Evolutionary conservation across 441 rosid species (phyloP), one percentile per base, ranked within the genome.

Genomic region (Gossypium gossypioides): DNA sequence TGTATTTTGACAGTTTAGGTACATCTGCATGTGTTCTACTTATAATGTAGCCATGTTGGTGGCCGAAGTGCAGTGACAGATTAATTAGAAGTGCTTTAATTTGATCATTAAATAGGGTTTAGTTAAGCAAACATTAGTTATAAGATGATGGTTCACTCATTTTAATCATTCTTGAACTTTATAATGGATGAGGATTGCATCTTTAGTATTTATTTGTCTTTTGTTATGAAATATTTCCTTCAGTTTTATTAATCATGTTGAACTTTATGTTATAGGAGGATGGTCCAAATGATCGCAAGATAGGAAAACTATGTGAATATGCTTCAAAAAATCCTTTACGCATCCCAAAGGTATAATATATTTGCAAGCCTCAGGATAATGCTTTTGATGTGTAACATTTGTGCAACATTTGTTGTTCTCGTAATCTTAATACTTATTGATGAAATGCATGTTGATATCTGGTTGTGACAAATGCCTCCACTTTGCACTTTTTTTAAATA

Each of bases 231-330:
- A 40, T 62, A 12, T 69, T 10, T 51, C 74, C 12, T 18, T 48
- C 66, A 4, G 25, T 46, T 52, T 68, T 3, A 2, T 55, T 48
- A 37, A 71, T 58, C 52, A 18, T 69, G 29, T 68, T 79, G 27
- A 64, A 72, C 2, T 34, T 74, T 73, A 32, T 57, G 50, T 67
- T 52, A 75, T 83, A 95, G 97, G 98, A 86, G n/a, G 94, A 92
- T 74, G 98, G 85, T 60, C 92, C 90, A 18, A 92, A 91, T 81
- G 99, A 91, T 69, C 84, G 97, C 74, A 92, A 84, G 85, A 92
- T 95, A 21, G 89, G 87, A 71, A 95, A 91, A 80, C 86, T 95
- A 24, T 95, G 99, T 80, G 98, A 95, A 72, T 95, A 95, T 83
- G 96, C 91, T 76, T 83, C 88, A 50, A 95, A 87, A 79, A 95